Evolutionary conservation across 225 moss, liverwort and hornwort genomes (phyloP).

Genomic region (Marchantia paleacea): DNA sequence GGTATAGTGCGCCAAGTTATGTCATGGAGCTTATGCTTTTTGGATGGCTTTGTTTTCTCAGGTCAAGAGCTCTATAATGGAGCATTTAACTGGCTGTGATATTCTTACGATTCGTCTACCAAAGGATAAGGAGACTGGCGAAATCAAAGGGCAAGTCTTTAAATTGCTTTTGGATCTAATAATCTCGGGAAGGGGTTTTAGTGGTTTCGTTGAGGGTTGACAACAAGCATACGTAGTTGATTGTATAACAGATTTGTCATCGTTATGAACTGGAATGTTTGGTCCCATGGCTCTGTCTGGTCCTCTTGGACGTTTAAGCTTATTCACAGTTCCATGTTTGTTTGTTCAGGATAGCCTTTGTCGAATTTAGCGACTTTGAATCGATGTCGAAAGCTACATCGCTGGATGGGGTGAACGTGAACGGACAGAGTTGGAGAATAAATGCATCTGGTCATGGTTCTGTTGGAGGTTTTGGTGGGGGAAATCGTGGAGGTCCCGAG

Average conservation of each 20-base stretch:
- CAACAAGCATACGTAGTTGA: too few relatives aligned
- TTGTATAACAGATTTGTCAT: too few relatives aligned
- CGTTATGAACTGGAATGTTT: too few relatives aligned
- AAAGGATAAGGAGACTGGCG: constrained; percentile 28
- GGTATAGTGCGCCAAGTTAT: too few relatives aligned
- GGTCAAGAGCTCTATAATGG: constrained; percentile 58
- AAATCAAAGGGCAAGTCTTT: constrained; percentile 37
- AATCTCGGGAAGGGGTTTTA: too few relatives aligned
- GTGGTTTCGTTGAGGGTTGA: too few relatives aligned
- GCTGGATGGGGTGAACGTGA: constrained; percentile 53
- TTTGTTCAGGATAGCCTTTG: constrained; percentile 39
- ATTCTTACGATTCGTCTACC: constrained; percentile 40
- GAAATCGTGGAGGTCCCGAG: constrained; percentile 28
- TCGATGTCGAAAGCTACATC: constrained; percentile 54
- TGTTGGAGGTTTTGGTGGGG: constrained; percentile 24
- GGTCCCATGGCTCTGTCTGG: too few relatives aligned
- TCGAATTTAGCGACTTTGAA: constrained; percentile 66
- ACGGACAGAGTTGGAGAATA: constrained; percentile 57
- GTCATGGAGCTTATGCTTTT: not conserved
- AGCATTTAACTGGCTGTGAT: constrained; percentile 38
- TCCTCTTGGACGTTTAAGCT: too few relatives aligned
- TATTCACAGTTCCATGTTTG: not conserved
- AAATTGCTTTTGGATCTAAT: not conserved
- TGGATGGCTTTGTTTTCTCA: constrained; percentile 26
- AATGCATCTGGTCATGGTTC: constrained; percentile 58